phyloP scores from a whole-genome alignment of 1,284 basidiomycete species.

The Leccinum pallidistipes region DNA sequence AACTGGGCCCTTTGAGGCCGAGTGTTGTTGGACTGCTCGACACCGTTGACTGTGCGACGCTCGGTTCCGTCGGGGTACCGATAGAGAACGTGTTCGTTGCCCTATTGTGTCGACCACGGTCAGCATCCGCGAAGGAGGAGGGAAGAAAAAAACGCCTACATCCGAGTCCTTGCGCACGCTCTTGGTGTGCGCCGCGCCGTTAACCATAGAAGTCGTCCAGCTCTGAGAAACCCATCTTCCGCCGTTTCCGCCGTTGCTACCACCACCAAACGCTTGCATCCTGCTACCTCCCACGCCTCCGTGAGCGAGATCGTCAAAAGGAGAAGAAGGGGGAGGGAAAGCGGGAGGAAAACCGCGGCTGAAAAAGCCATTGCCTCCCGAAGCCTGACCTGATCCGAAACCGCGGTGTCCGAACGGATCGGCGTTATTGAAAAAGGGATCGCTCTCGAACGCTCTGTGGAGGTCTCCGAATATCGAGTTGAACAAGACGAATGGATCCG shows the following conservation, averaged over 20 bases:
- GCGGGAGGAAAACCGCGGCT: constrained; percentile 10
- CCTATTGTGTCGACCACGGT: constrained; percentile 42
- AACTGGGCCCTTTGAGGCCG: constrained; percentile 14
- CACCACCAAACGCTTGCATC: constrained; percentile 13
- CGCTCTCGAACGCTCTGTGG: constrained; percentile 32
- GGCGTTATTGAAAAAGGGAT: constrained; percentile 22
- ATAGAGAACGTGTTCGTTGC: constrained; percentile 68
- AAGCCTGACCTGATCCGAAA: constrained; percentile 24
- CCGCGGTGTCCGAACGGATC: constrained; percentile 13
- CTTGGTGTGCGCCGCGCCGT: constrained; percentile 64
- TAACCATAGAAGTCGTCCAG: constrained; percentile 52
- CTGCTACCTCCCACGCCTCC: constrained; percentile 16
- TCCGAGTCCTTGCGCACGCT: constrained; percentile 55
- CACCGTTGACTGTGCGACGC: constrained; percentile 64
- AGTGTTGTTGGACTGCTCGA: constrained; percentile 49
- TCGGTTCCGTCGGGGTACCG: constrained; percentile 65
- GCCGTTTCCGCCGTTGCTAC: constrained; percentile 17
- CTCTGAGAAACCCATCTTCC: constrained; percentile 52
- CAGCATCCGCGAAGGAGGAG: neutral
- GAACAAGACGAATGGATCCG: constrained; percentile 73
- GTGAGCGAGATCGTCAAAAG: constrained; percentile 8
- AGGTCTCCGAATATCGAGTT: constrained; percentile 62
- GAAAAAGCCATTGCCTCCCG: constrained; percentile 24
- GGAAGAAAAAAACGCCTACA: constrained; percentile 38
- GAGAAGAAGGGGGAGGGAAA: constrained; percentile 9